Conservation (phyloP, 202 grass and related monocot genomes). For the Elaeis oleifera region DNA sequence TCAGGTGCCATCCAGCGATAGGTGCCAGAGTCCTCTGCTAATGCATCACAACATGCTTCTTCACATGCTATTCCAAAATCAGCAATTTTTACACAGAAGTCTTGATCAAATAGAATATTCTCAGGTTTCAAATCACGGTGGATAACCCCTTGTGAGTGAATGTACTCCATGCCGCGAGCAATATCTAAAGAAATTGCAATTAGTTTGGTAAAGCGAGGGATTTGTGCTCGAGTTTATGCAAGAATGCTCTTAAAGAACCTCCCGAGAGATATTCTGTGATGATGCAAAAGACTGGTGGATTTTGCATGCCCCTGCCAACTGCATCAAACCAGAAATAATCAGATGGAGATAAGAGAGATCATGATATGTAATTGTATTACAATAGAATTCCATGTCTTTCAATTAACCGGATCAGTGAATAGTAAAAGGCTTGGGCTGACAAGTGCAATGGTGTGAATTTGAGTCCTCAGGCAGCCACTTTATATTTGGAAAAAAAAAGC, state of each 20-base stretch:
- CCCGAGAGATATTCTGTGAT: conserved; percentile 82
- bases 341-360: conserved; percentile 6
- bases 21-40: conserved; percentile 71
- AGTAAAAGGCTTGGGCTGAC: no score
- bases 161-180: conserved; percentile 64
- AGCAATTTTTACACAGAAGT: conserved; percentile 61
- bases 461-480: no score
- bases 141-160: conserved; percentile 79
- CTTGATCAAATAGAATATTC: conserved; percentile 85
- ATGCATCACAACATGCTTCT: conserved; percentile 39
- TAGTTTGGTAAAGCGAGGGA: conserved; percentile 49
- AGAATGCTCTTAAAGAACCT: conserved; percentile 70
- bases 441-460: no score
- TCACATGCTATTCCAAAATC: conserved; percentile 95
- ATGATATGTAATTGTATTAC: neutral
- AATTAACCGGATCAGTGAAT: no score
- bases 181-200: conserved; percentile 72
- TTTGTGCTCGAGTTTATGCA: conserved; percentile 60
- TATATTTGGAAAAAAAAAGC: no score
- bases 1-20: conserved; percentile 99
- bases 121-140: conserved; percentile 93
- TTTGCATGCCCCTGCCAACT: conserved; percentile 82
- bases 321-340: conserved; percentile 29
- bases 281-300: conserved; percentile 74
- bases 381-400: no score